Percentiles rank a stretch among this genome's conserved stretches.
phyloP scores from a whole-genome alignment of 139 green algal species.

The Tetradesmus obliquus region DNA sequence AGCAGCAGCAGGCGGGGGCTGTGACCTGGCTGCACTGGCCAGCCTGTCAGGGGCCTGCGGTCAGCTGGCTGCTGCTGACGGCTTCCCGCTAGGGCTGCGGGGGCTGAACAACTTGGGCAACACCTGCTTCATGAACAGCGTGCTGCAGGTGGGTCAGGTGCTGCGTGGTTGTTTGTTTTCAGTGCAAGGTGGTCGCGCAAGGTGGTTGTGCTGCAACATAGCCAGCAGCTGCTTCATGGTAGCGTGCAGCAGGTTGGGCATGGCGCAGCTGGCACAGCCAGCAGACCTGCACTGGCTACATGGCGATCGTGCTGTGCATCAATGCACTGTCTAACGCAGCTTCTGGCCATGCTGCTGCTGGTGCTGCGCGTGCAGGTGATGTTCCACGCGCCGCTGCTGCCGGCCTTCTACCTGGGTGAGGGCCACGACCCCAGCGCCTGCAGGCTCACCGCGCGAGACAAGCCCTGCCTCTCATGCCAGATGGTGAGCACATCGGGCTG shows the following conservation, averaged over 20 bases:
- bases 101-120: slow-evolving; percentile 96
- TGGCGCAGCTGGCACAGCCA: not conserved
- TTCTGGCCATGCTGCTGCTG: not conserved
- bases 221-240: slow-evolving; percentile 99
- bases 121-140: slow-evolving; percentile 98
- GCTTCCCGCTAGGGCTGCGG: slow-evolving; percentile 77
- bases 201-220: slow-evolving; percentile 74
- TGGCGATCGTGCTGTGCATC: no score
- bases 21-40: not conserved
- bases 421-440: slow-evolving; percentile 69
- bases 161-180: not conserved
- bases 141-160: slow-evolving; percentile 79
- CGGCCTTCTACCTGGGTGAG: slow-evolving; percentile 78
- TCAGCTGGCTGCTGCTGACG: slow-evolving; percentile 9
- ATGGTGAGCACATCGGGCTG: slow-evolving; percentile 60
- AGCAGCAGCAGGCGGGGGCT: not conserved
- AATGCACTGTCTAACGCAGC: no score
- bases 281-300: no score
- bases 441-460: slow-evolving; percentile 12
- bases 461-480: slow-evolving; percentile 80
- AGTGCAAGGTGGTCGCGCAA: not conserved
- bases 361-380: slow-evolving; percentile 72
- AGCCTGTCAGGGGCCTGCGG: not conserved
- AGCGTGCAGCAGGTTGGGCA: slow-evolving; percentile 84
- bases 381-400: slow-evolving; percentile 83